phyloP scores from a whole-genome alignment of 2,329 filamentous ascomycete genomes.

The Onygenales sp. region DNA sequence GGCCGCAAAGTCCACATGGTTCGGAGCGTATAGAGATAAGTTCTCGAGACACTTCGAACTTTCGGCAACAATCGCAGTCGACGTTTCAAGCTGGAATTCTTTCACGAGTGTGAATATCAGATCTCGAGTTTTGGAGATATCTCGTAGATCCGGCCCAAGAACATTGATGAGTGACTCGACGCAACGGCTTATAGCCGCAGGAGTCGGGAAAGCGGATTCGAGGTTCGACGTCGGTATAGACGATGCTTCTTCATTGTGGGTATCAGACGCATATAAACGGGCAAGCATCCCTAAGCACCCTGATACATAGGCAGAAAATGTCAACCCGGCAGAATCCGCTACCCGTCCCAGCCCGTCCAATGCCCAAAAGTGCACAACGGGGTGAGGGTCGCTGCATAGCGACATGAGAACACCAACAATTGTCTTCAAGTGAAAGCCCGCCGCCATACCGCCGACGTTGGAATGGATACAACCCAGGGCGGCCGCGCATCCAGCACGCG shows the following conservation, averaged over 20 bases:
- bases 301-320: slow-evolving; percentile 82
- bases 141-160: slow-evolving; percentile 87
- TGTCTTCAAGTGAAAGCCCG: slow-evolving; percentile 89
- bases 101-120: slow-evolving; percentile 78
- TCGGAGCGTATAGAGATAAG: slow-evolving; percentile 81
- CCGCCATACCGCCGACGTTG: slow-evolving; percentile 94
- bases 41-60: slow-evolving; percentile 81
- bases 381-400: slow-evolving; percentile 87
- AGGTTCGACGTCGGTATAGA: slow-evolving; percentile 80
- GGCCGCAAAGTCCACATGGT: slow-evolving; percentile 69
- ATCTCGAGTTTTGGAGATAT: slow-evolving; percentile 82
- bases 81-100: slow-evolving; percentile 70
- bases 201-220: slow-evolving; percentile 73
- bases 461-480: slow-evolving; percentile 88
- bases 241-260: slow-evolving; percentile 75
- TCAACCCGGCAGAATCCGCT: slow-evolving; percentile 83
- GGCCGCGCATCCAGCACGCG: slow-evolving; percentile 87
- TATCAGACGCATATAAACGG: slow-evolving; percentile 84
- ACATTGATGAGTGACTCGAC: slow-evolving; percentile 97
- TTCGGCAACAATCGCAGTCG: slow-evolving; percentile 61
- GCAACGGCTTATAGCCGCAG: slow-evolving; percentile 73
- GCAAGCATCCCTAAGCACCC: slow-evolving; percentile 89
- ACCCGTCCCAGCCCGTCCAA: slow-evolving; percentile 78
- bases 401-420: slow-evolving; percentile 99
- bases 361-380: slow-evolving; percentile 93